Evolutionary conservation across 2,329 filamentous ascomycete genomes (phyloP).

Genomic region (Ploettnerulaceae sp.): DNA sequence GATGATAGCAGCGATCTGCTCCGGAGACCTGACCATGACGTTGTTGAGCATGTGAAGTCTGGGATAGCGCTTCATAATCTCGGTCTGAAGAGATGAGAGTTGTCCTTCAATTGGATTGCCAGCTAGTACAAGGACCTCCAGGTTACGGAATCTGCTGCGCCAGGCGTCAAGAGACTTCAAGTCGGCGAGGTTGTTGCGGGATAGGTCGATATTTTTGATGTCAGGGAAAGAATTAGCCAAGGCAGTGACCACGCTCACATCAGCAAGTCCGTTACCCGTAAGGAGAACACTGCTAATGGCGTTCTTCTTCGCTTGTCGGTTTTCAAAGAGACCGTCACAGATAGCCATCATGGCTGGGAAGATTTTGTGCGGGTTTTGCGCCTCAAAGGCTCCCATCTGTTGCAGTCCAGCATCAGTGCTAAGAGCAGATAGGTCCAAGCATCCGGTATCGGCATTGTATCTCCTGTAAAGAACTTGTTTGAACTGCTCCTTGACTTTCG

Average conservation of each 20-base stretch:
- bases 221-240: constrained; percentile 78
- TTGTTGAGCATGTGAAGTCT: constrained; percentile 74
- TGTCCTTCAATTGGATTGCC: constrained; percentile 68
- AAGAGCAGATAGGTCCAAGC: constrained; percentile 78
- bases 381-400: constrained; percentile 66
- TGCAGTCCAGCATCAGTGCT: constrained; percentile 67
- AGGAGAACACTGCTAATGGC: constrained; percentile 79
- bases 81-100: constrained; percentile 60
- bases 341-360: constrained; percentile 90
- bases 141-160: constrained; percentile 70
- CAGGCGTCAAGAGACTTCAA: constrained; percentile 66
- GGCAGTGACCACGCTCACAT: constrained; percentile 66
- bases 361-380: constrained; percentile 60
- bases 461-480: constrained; percentile 66
- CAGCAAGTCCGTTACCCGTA: constrained; percentile 71
- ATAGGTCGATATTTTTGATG: constrained; percentile 83
- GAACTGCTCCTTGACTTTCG: constrained; percentile 64
- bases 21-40: constrained; percentile 65
- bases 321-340: constrained; percentile 72
- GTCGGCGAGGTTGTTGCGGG: constrained; percentile 71
- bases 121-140: constrained; percentile 76
- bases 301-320: constrained; percentile 64
- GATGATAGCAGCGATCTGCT: constrained; percentile 58
- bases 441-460: constrained; percentile 66
- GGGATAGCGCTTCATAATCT: constrained; percentile 78